These are phyloP conservation scores for Syzygium malaccense DNA, from an alignment of 441 rosid species.

Conservation along the genomic window DNA sequence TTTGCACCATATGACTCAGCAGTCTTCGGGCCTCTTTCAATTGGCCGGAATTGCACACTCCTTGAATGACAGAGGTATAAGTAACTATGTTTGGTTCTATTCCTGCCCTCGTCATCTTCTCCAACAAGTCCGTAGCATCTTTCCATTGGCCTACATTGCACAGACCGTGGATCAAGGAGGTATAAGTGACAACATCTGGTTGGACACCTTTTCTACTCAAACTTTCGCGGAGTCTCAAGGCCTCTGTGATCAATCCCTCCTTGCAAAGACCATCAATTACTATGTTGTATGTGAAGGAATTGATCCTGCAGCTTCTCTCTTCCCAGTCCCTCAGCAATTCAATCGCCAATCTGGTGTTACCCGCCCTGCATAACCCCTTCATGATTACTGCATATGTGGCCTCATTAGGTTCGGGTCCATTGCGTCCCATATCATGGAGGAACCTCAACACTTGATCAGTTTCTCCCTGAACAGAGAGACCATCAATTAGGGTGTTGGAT, in stretches of 20 bases:
- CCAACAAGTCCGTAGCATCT: not conserved
- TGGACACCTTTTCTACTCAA: rapidly evolving
- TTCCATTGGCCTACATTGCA: not conserved
- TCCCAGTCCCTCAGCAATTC: not conserved
- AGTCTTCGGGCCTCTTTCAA: not conserved
- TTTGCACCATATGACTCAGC: not conserved
- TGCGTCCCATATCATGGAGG: not conserved
- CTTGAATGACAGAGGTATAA: not conserved
- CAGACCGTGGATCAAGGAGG: not conserved
- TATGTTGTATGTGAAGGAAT: not conserved
- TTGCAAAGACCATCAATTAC: not conserved
- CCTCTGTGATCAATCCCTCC: not conserved
- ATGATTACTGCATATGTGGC: not conserved
- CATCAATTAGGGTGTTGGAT: not conserved
- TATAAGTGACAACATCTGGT: not conserved
- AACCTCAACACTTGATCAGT: not conserved
- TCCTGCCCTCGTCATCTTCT: not conserved
- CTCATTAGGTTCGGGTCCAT: not conserved
- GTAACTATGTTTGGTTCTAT: not conserved
- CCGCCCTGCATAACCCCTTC: not conserved
- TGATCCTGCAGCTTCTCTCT: rapidly evolving
- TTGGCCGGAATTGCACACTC: not conserved
- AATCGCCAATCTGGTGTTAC: not conserved
- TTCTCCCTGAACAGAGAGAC: not conserved
- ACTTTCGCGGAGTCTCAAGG: rapidly evolving